Evolutionary conservation across 805 yeast genomes (phyloP), one percentile per base, ranked within the genome.

Genomic region (Candida ponderosae): DNA sequence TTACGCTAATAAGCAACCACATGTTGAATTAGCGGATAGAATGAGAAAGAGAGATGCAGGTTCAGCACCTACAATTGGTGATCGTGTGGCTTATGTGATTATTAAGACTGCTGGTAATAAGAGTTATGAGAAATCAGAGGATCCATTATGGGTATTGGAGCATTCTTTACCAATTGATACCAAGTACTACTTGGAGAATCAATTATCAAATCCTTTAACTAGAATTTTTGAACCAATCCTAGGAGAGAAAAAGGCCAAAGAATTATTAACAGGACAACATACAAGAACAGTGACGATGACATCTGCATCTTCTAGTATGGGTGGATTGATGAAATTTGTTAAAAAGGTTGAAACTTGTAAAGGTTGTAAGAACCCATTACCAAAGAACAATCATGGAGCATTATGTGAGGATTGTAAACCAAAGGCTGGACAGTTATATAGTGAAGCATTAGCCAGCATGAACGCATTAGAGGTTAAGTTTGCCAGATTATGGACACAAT

Each of bases 1-100:
- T 52, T 93, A 93, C 59, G 83, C 96, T 4, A 95, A 89, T 20
- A 95, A 93, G 44, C 98, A 93, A 59, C 97, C 98, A 0, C 99
- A 93, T 59, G 95, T 89, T 20, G 97, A 90, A 48, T 70, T 93
- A 32, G 96, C 98, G 0, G 96, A 89, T 51, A 72, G 97, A 50
- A 93, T 93, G 97, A 74, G 79, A 37, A 87, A 88, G 56, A 81
- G 99, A 67, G 99, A 93, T 55, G 82, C 95, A 0, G 99, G 99
- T 18, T 82, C 95, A 7, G 98, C 98, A 1, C 98, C 98, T 4
- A 79, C 87, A 11, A 72, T 93, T 34, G 99, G 99, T 40, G 99
- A 93, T 57, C 84, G 99, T 63, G 97, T 93, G 24, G 97, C 97
- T 6, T 93, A 90, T 56, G 98, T 93, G 27, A 89, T 93, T 41